phyloP scores from a whole-genome alignment of 768 basidiomycete species.

The Leccinum aurantiacum region DNA sequence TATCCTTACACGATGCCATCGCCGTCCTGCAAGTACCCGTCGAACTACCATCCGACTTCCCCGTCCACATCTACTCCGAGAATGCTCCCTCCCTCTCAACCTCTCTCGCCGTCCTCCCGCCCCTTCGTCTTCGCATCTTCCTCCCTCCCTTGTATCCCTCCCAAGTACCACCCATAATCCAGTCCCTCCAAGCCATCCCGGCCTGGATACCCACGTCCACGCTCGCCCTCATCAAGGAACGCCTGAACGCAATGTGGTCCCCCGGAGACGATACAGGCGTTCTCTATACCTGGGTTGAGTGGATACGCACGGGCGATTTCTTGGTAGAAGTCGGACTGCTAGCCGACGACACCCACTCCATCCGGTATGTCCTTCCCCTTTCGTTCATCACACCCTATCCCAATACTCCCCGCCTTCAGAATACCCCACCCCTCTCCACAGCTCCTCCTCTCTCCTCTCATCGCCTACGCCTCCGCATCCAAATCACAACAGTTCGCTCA shows the following conservation, averaged over 20 bases:
- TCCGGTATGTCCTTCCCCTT: constrained; percentile 35
- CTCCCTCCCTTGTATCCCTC: constrained; percentile 59
- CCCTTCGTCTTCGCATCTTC: constrained; percentile 55
- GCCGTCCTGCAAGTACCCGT: constrained; percentile 56
- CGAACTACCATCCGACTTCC: constrained; percentile 49
- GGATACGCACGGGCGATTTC: constrained; percentile 66
- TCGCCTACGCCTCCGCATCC: constrained; percentile 46
- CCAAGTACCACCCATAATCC: constrained; percentile 49
- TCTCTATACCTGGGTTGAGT: constrained; percentile 73
- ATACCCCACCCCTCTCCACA: constrained; percentile 59
- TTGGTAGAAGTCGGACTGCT: constrained; percentile 45
- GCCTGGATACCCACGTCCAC: constrained; percentile 52
- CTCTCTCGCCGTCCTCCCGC: constrained; percentile 58
- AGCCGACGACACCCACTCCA: constrained; percentile 33
- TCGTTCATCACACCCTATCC: constrained; percentile 13
- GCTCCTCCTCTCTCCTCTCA: constrained; percentile 48
- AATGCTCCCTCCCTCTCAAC: neutral
- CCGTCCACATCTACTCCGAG: constrained; percentile 34
- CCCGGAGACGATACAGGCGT: constrained; percentile 48
- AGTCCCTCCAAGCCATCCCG: constrained; percentile 54
- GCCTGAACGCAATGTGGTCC: constrained; percentile 57
- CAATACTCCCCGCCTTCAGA: constrained; percentile 5
- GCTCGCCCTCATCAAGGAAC: constrained; percentile 35
- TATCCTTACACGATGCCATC: constrained; percentile 41
- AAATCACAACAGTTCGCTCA: constrained; percentile 56